Evolutionary conservation across 2,329 filamentous ascomycete genomes (phyloP).

Genomic region (Hypoxylon sp.): DNA sequence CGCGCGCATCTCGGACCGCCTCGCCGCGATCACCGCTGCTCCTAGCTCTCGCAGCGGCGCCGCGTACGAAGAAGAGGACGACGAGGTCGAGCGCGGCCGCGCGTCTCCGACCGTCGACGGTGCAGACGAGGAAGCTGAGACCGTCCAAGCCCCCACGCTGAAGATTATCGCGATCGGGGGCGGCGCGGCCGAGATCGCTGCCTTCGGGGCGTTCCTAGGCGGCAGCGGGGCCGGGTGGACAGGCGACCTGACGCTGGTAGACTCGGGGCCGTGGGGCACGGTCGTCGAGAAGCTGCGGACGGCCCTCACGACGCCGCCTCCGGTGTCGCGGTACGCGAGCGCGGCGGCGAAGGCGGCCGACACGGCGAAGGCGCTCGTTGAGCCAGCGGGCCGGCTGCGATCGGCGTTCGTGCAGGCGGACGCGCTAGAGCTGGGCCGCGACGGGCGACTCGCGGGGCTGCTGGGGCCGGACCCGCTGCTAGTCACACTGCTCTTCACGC

Average conservation of each 20-base stretch:
- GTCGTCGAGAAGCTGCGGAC: conserved; percentile 67
- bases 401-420: conserved; percentile 58
- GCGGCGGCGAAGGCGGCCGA: conserved; percentile 55
- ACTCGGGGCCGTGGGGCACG: conserved; percentile 79
- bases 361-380: conserved; percentile 52
- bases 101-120: conserved; percentile 11
- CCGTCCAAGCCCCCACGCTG: conserved; percentile 36
- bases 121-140: conserved; percentile 7
- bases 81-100: conserved; percentile 19
- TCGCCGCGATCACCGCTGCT: conserved; percentile 41
- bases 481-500: conserved; percentile 88
- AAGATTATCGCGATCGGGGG: conserved; percentile 61
- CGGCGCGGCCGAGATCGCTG: conserved; percentile 68
- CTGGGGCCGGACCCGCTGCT: conserved; percentile 56
- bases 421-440: conserved; percentile 53
- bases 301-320: conserved; percentile 61
- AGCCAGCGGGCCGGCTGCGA: conserved; percentile 47
- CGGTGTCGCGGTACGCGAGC: conserved; percentile 62
- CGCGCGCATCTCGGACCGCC: conserved; percentile 47
- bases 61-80: conserved; percentile 5
- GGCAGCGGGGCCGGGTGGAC: neutral
- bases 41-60: neutral
- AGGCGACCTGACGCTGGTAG: conserved; percentile 70
- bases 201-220: conserved; percentile 56
- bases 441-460: conserved; percentile 46